Evolutionary conservation across 2,329 filamentous ascomycete genomes (phyloP), one percentile per base, ranked within the genome.

Genomic region (Trichothecium roseum): DNA sequence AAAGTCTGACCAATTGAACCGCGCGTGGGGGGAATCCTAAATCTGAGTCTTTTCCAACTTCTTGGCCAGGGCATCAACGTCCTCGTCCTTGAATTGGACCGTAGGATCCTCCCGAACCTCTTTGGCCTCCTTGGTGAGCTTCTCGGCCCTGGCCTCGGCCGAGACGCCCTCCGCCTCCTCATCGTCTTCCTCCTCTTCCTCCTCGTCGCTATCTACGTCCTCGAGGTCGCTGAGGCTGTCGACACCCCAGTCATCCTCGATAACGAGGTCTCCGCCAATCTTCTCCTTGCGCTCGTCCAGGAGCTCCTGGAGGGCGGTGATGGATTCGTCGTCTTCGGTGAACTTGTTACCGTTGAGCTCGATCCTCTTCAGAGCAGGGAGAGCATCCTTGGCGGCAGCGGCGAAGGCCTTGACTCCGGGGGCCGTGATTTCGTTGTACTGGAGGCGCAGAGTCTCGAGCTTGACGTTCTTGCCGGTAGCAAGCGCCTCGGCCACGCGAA

Each of bases 261-360:
- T 70, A 27, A 89, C 56, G 18, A 72, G 50, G 38, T 77, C 71
- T 13, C 80, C 80, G 18, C 69, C 80, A 4, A 75, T 50, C 45
- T 81, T 77, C 54, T 89, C 83, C 63, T 88, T 88, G 43, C 87
- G 78, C 50, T 75, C 72, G 39, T 85, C 80, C 18, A 95, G 67
- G 18, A 91, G 64, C 35, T 78, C 73, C 45, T 78, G 74, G 31
- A 96, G 66, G 16, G 66, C 68, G 41, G 75, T 61, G 29, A 95
- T 70, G 18, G 74, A 74, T 32, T 74, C 67, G 47, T 96, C 86
- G 3, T 94, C 86, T 57, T 95, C 88, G 8, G 73, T 67, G 49
- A 98, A 94, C 54, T 86, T 91, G 66, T 98, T 98, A 34, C 91
- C 91, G 56, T 98, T 96, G 45, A 98, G 66, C 62, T 96, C 91